phyloP scores from a whole-genome alignment of 495 filamentous ascomycete genomes.

The Monascus purpureus region DNA sequence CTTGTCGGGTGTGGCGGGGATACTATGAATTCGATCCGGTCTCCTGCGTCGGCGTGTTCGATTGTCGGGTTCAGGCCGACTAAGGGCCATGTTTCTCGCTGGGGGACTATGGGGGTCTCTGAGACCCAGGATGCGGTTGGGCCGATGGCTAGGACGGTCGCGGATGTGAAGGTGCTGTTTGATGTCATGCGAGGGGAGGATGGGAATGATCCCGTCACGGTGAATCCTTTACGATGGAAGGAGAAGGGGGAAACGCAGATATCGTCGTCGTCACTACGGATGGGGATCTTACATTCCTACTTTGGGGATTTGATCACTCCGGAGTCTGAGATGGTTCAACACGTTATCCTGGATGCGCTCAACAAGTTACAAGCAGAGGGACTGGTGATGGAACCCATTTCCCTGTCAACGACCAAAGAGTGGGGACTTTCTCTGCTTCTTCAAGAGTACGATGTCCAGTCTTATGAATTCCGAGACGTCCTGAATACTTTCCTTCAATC shows the following conservation, averaged over 20 bases:
- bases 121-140: constrained; percentile 48
- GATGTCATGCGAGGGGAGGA: constrained; percentile 41
- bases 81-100: constrained; percentile 34
- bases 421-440: constrained; percentile 36
- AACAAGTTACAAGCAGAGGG: no score
- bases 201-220: constrained; percentile 20
- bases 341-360: no score
- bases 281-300: constrained; percentile 29
- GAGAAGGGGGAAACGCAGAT: neutral
- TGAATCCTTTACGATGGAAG: neutral
- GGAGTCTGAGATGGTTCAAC: no score
- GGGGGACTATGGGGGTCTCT: constrained; percentile 46
- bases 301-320: constrained; percentile 21
- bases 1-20: constrained; percentile 47
- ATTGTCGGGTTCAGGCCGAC: constrained; percentile 49
- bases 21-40: constrained; percentile 48
- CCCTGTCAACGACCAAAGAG: constrained; percentile 27
- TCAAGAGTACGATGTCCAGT: constrained; percentile 37
- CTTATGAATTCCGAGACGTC: constrained; percentile 38
- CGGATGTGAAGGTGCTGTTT: constrained; percentile 40
- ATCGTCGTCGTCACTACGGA: constrained; percentile 20
- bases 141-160: constrained; percentile 39
- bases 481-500: constrained; percentile 33
- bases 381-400: no score
- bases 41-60: constrained; percentile 46